These are phyloP conservation scores for Colletotrichum echinochloae DNA, from an alignment of 2,329 filamentous ascomycete species.

Conservation along the genomic window DNA sequence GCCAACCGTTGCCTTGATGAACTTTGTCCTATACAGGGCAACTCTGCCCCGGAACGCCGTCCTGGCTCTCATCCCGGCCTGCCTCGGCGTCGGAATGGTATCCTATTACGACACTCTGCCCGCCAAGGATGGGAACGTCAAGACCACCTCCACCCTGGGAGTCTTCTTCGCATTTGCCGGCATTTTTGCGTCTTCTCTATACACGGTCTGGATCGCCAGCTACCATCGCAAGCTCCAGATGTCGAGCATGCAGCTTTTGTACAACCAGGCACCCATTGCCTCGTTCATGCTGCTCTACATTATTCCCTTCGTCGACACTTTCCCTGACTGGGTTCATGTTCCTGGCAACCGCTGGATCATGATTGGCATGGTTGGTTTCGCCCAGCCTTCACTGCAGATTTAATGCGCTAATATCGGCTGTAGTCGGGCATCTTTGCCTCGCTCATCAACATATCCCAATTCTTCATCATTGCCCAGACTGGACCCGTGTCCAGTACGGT, in stretches of 20 bases:
- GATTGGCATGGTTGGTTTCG: constrained; percentile 66
- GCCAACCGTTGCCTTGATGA: constrained; percentile 73
- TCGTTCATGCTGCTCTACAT: constrained; percentile 72
- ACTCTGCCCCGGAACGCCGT: constrained; percentile 67
- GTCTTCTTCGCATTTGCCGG: constrained; percentile 73
- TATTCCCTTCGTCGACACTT: constrained; percentile 74
- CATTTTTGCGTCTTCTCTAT: constrained; percentile 74
- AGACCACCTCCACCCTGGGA: constrained; percentile 69
- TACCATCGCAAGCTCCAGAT: constrained; percentile 75
- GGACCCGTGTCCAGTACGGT: constrained; percentile 75
- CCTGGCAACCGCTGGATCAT: constrained; percentile 65
- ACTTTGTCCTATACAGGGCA: constrained; percentile 70
- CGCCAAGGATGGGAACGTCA: constrained; percentile 58
- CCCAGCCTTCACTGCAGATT: background rate
- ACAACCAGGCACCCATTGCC: constrained; percentile 75
- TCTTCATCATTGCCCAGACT: constrained; percentile 71
- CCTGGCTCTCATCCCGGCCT: constrained; percentile 69
- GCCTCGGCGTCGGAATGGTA: constrained; percentile 72
- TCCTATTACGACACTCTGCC: constrained; percentile 76
- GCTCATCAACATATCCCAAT: constrained; percentile 74
- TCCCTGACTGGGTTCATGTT: constrained; percentile 67
- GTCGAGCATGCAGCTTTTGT: constrained; percentile 76
- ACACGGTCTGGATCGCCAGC: constrained; percentile 76
- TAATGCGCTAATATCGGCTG: background rate
- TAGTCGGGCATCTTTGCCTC: constrained; percentile 73